These are phyloP conservation scores for Lignosus rhinocerotis DNA, from an alignment of 1,284 basidiomycete genomes.

Conservation along the genomic window DNA sequence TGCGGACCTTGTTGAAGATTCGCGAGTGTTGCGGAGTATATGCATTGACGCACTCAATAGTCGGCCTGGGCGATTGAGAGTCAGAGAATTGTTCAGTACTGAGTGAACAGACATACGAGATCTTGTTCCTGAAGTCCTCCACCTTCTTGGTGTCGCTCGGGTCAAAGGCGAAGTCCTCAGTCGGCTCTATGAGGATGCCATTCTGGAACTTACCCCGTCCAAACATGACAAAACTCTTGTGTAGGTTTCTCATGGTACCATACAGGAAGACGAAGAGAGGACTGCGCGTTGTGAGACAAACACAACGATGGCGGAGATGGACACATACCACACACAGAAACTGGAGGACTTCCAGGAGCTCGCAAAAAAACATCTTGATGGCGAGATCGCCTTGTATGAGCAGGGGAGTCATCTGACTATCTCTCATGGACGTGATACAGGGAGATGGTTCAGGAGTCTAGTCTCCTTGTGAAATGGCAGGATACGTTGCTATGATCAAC, in stretches of 20 bases:
- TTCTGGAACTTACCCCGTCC: conserved; percentile 44
- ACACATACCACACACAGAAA: conserved; percentile 76
- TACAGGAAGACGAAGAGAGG: conserved; percentile 62
- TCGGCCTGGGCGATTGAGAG: conserved; percentile 30
- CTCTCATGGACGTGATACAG: not conserved
- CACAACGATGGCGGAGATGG: conserved; percentile 85
- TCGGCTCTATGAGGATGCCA: conserved; percentile 44
- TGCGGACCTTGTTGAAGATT: conserved; percentile 39
- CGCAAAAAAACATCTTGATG: conserved; percentile 69
- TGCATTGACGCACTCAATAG: conserved; percentile 40
- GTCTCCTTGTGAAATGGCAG: too few species aligned
- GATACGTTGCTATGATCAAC: too few species aligned
- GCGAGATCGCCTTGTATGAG: conserved; percentile 74
- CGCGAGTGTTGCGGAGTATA: conserved; percentile 42
- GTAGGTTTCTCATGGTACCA: not conserved
- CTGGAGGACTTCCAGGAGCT: conserved; percentile 64
- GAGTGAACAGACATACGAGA: conserved; percentile 29
- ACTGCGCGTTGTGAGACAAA: conserved; percentile 84
- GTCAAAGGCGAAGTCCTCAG: conserved; percentile 32
- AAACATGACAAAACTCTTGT: conserved; percentile 35
- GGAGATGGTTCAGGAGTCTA: too few species aligned
- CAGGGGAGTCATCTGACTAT: conserved; percentile 43
- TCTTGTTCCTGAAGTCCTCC: conserved; percentile 34
- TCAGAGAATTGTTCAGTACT: not conserved
- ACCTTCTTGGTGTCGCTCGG: conserved; percentile 31